These are phyloP conservation scores for Komagataella mondaviorum DNA, from an alignment of 805 yeast genomes.

Conservation along the genomic window DNA sequence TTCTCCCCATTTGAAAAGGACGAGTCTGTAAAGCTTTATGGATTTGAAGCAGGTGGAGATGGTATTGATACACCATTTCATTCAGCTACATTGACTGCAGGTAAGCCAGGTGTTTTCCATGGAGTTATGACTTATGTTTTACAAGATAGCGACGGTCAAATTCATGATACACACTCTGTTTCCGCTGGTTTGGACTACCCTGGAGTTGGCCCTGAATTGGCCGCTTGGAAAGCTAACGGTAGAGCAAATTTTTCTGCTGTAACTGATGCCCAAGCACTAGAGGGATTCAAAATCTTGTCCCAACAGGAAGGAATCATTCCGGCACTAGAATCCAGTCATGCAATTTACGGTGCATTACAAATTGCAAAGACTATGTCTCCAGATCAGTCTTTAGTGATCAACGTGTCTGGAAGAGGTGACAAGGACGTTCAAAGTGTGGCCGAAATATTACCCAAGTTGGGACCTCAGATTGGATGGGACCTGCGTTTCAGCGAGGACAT, in stretches of 20 bases:
- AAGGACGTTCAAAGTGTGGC: conserved; percentile 98
- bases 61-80: conserved; percentile 84
- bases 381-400: conserved; percentile 75
- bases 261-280: conserved; percentile 88
- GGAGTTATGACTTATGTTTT: conserved; percentile 92
- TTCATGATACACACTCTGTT: conserved; percentile 94
- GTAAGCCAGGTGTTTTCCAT: conserved; percentile 94
- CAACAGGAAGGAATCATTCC: conserved; percentile 98
- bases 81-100: conserved; percentile 92
- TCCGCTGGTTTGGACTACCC: conserved; percentile 99
- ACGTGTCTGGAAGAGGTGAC: conserved; percentile 97
- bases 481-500: conserved; percentile 53
- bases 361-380: conserved; percentile 72
- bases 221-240: conserved; percentile 89
- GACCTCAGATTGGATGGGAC: conserved; percentile 93
- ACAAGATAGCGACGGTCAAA: conserved; percentile 89
- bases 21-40: conserved; percentile 61
- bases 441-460: conserved; percentile 78
- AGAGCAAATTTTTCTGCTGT: conserved; percentile 88
- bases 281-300: conserved; percentile 78
- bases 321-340: conserved; percentile 96
- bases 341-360: conserved; percentile 81
- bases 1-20: conserved; percentile 90
- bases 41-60: conserved; percentile 98
- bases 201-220: conserved; percentile 98